These are phyloP conservation scores for Hordeum pubiflorum DNA, from an alignment of 202 grass and related monocot species.

Conservation along the genomic window DNA sequence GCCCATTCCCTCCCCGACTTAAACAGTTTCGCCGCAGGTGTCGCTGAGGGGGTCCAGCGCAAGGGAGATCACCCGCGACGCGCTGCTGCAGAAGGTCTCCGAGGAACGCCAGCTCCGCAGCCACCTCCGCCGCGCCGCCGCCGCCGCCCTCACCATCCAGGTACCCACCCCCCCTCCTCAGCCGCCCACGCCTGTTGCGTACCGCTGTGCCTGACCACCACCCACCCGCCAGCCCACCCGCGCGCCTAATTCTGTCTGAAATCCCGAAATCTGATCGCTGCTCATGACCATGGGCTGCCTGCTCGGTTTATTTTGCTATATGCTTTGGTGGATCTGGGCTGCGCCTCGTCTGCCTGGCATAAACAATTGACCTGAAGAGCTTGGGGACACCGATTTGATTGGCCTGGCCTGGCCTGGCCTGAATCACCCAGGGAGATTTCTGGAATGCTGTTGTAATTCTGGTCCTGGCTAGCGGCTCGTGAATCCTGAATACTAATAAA, in stretches of 20 bases:
- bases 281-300: background rate
- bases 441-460: background rate
- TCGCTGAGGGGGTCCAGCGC: conserved; percentile 83
- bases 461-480: background rate
- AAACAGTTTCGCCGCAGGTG: conserved; percentile 32
- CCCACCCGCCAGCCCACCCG: background rate
- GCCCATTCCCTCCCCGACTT: background rate
- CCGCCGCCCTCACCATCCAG: conserved; percentile 74
- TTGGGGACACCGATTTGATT: background rate
- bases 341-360: background rate
- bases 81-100: conserved; percentile 82
- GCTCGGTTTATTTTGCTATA: background rate
- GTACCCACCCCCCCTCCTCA: conserved; percentile 6
- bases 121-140: conserved; percentile 69
- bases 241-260: background rate
- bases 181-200: background rate
- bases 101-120: conserved; percentile 76
- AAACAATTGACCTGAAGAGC: background rate
- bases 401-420: background rate
- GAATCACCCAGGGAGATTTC: background rate
- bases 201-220: background rate
- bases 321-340: background rate
- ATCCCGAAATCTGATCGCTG: conserved; percentile 10
- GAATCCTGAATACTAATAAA: background rate
- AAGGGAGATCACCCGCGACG: conserved; percentile 84